Base-by-base conservation (phyloP, 2,329 filamentous ascomycete genomes). In the Sphaerulina populicola region DNA sequence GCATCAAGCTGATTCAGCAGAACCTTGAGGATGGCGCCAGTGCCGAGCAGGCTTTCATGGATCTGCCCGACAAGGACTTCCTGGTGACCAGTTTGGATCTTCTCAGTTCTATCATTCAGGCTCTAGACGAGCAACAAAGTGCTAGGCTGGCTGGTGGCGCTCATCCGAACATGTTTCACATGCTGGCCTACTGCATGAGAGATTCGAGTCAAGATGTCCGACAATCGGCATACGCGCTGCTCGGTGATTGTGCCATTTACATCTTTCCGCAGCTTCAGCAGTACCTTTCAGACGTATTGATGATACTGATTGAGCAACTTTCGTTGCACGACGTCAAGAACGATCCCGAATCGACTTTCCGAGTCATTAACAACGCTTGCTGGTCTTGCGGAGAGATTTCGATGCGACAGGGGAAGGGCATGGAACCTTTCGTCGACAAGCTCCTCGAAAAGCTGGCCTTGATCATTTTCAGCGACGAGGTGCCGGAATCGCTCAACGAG, bases 321-420 rank as follows among this genome's bases (percentile, higher is more conserved):
- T 90, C 97, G 59, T 74, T 95, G 35, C 63, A 60, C 11, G 64
- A 71, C 59, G 85, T 89, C 55, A 77, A 77, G 49, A 85, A 90
- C 54, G 88, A 94, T 60, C 86, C 89, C 54, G 88, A 94, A 57
- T 85, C 81, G 14, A 84, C 83, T 11, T 96, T 95, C 68, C 88
- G 89, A 54, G 90, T 97, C 29, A 83, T 97, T 53, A 98, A 97
- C 77, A 98, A 98, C 66, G 91, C 93, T 18, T 97, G 91, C 72
- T 98, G 93, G 93, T 94, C 90, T 6, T 83, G 83, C 21, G 93
- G 93, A 38, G 93, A 98, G 72, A 93, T 97, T 55, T 82, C 89
- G 12, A 82, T 95, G 68, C 83, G 88, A 55, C 78, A 86, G 66
- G 81, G 83, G 55, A 73, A 75, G 29, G 81, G 78, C 48, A 86